phyloP scores from a whole-genome alignment of 805 yeast genomes.

The Cyberlindnera misumaiensis region DNA sequence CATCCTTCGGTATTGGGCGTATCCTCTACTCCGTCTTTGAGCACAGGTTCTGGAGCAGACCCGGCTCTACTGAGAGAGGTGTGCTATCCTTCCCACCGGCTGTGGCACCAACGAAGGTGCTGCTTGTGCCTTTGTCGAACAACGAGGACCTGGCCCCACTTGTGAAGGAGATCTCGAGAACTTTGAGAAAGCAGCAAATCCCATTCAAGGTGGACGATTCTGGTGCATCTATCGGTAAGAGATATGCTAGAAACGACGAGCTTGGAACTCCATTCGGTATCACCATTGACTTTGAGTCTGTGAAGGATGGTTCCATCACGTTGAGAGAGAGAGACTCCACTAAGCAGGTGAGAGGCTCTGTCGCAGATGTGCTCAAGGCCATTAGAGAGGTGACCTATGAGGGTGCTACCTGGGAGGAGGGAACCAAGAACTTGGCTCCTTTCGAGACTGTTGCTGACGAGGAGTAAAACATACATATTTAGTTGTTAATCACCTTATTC shows the following conservation, averaged over 20 bases:
- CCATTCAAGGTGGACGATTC: conserved; percentile 97
- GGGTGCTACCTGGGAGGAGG: conserved; percentile 79
- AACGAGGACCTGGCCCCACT: conserved; percentile 75
- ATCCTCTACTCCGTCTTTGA: conserved; percentile 88
- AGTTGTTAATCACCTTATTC: too few species aligned
- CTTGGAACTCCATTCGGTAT: conserved; percentile 98
- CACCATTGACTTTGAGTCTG: conserved; percentile 92
- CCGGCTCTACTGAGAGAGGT: conserved; percentile 82
- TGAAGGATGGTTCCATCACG: conserved; percentile 82
- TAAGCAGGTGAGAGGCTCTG: conserved; percentile 89
- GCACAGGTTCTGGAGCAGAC: conserved; percentile 92
- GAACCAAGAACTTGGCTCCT: conserved; percentile 62
- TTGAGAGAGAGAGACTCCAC: conserved; percentile 97
- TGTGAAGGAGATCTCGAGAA: conserved; percentile 58
- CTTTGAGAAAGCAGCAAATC: conserved; percentile 72
- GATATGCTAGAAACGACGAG: conserved; percentile 97
- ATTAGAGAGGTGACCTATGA: conserved; percentile 69
- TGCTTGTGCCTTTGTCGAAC: conserved; percentile 88
- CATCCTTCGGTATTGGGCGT: conserved; percentile 98
- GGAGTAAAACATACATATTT: conserved; percentile 13
- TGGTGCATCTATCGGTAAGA: conserved; percentile 94
- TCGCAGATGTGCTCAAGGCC: conserved; percentile 66
- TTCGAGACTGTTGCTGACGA: conserved; percentile 55
- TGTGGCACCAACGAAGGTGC: conserved; percentile 96
- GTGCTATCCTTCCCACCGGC: conserved; percentile 89